These are phyloP conservation scores for Leptosphaerulina australis DNA, from an alignment of 2,329 filamentous ascomycete species.

Conservation along the genomic window DNA sequence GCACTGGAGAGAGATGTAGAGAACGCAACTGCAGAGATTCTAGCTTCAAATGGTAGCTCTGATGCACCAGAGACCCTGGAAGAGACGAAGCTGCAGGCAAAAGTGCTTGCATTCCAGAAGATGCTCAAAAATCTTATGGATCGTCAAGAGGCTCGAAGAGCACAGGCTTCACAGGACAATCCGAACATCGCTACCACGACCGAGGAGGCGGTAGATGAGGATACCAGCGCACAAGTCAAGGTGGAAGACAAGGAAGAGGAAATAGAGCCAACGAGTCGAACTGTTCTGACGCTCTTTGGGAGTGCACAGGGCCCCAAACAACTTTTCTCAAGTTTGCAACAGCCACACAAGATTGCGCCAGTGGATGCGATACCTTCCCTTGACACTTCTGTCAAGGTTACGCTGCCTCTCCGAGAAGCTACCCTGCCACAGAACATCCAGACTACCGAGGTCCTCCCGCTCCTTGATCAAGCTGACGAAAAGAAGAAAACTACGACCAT, in stretches of 20 bases:
- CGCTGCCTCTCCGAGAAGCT: constrained; percentile 64
- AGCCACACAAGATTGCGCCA: constrained; percentile 51
- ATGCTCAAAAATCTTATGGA: constrained; percentile 36
- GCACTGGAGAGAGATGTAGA: constrained; percentile 53
- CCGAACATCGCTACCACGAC: constrained; percentile 14
- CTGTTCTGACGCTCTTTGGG: constrained; percentile 78
- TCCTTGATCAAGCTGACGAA: constrained; percentile 48
- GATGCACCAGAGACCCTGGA: constrained; percentile 42
- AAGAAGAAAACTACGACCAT: constrained; percentile 66
- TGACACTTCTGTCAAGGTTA: constrained; percentile 52
- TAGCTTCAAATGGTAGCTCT: constrained; percentile 41
- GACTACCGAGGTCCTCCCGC: constrained; percentile 68
- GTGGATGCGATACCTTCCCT: constrained; percentile 44
- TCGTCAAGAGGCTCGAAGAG: constrained; percentile 37
- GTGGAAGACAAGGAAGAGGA: constrained; percentile 28
- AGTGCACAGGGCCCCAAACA: constrained; percentile 76
- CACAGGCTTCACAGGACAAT: constrained; percentile 12
- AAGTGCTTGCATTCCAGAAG: constrained; percentile 45
- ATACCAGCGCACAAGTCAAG: constrained; percentile 25
- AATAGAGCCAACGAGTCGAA: constrained; percentile 52
- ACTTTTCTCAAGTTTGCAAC: constrained; percentile 84
- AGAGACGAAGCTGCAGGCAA: constrained; percentile 41
- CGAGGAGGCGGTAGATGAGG: constrained; percentile 20
- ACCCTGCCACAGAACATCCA: constrained; percentile 76
- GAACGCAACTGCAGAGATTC: constrained; percentile 48